A percentile compares a stretch with the other conserved stretches of the same genome.
Evolutionary conservation across 2,329 filamentous ascomycete genomes (phyloP).

Genomic region (Colletotrichum plurivorum): DNA sequence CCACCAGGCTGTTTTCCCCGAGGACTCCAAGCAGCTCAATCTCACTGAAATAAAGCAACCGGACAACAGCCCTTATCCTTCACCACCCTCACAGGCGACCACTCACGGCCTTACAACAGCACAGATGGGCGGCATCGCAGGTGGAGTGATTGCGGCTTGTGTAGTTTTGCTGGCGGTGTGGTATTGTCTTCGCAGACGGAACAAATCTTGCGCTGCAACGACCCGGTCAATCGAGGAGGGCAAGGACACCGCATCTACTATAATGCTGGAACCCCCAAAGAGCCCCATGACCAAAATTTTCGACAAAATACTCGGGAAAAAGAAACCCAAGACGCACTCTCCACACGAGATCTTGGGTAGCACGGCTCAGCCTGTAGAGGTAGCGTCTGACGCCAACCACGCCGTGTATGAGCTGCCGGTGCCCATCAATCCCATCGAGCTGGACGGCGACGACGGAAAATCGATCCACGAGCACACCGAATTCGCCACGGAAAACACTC

Average conservation of each 20-base stretch:
- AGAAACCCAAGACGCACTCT: constrained; percentile 46
- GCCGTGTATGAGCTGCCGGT: constrained; percentile 68
- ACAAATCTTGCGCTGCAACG: constrained; percentile 48
- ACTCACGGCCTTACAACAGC: constrained; percentile 53
- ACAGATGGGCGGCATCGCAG: constrained; percentile 62
- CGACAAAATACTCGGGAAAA: constrained; percentile 57
- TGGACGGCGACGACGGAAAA: constrained; percentile 58
- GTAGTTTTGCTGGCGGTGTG: constrained; percentile 48
- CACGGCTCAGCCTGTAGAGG: constrained; percentile 54
- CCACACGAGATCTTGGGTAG: constrained; percentile 46
- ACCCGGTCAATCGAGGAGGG: constrained; percentile 45
- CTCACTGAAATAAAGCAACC: constrained; percentile 59
- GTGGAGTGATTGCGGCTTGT: constrained; percentile 54
- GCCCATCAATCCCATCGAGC: constrained; percentile 61
- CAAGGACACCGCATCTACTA: constrained; percentile 55
- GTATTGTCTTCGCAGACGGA: constrained; percentile 52
- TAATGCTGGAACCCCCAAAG: constrained; percentile 50
- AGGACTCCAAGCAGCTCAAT: constrained; percentile 56
- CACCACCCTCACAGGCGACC: constrained; percentile 45
- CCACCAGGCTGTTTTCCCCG: constrained; percentile 69
- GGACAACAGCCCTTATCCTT: constrained; percentile 62
- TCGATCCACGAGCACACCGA: constrained; percentile 57
- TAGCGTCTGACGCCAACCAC: constrained; percentile 59
- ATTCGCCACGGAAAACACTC: constrained; percentile 56
- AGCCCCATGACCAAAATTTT: constrained; percentile 58